A percentile compares a stretch with the other conserved stretches of the same genome.
Evolutionary conservation across 352 stramenopile species (phyloP).

Genomic region (Phytophthora sp.): DNA sequence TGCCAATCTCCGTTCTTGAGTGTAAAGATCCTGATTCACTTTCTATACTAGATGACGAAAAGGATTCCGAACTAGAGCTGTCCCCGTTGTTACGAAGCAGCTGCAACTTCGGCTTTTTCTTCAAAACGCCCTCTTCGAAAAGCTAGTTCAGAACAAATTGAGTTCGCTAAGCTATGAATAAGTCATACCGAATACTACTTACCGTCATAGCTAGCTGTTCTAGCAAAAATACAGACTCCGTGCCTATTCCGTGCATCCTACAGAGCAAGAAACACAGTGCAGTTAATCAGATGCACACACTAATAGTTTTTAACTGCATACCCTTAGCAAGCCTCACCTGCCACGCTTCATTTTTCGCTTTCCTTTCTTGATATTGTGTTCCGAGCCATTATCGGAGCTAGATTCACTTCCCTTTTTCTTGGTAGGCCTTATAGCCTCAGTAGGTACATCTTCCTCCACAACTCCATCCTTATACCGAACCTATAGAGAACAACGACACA

Average conservation of each 20-base stretch:
- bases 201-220: constrained; percentile 76
- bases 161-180: too few relatives aligned
- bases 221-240: constrained; percentile 60
- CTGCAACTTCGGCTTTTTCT: constrained; percentile 51
- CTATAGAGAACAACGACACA: constrained; percentile 19
- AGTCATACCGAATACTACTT: too few relatives aligned
- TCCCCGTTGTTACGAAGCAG: constrained; percentile 18
- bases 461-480: constrained; percentile 57
- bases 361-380: background rate
- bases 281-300: too few relatives aligned
- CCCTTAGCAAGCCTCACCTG: background rate
- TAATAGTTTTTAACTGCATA: background rate
- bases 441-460: constrained; percentile 61
- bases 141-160: constrained; percentile 41
- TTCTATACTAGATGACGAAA: constrained; percentile 24
- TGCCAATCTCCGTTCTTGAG: background rate
- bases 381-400: constrained; percentile 1
- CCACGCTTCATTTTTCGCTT: constrained; percentile 8
- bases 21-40: constrained; percentile 13
- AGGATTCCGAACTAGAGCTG: constrained; percentile 30
- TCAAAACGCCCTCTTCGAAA: constrained; percentile 57
- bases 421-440: constrained; percentile 32
- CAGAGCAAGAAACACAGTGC: background rate
- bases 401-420: constrained; percentile 13
- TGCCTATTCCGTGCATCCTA: constrained; percentile 26